Evolutionary conservation across 352 stramenopile species (phyloP).

Genomic region (Globisporangium echinulatum): DNA sequence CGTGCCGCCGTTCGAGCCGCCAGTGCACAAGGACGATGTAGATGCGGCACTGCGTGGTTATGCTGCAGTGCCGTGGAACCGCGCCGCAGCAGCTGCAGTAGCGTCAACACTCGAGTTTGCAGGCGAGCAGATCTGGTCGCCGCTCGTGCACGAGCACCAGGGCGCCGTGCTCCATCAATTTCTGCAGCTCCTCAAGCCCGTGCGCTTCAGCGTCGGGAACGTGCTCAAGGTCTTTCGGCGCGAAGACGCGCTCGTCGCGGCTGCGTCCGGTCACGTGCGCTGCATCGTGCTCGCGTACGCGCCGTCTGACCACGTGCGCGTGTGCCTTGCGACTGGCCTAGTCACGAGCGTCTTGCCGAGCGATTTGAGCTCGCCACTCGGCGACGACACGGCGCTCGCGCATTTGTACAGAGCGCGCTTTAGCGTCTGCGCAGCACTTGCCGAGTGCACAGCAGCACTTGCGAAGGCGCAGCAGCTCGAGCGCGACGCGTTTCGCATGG

Average conservation of each 20-base stretch:
- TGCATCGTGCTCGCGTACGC: conserved; percentile 53
- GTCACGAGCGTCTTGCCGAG: conserved; percentile 39
- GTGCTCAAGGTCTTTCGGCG: conserved; percentile 55
- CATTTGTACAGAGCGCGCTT: conserved; percentile 64
- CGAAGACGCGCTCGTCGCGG: not conserved
- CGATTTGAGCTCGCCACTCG: conserved; percentile 56
- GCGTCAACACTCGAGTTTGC: no score
- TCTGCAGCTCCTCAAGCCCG: conserved; percentile 37
- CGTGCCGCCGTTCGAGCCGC: conserved; percentile 29
- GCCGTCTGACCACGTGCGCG: conserved; percentile 31
- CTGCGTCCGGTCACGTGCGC: conserved; percentile 47
- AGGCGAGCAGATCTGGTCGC: conserved; percentile 58
- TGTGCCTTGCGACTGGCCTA: conserved; percentile 58
- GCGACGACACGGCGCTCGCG: conserved; percentile 63
- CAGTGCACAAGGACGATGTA: not conserved
- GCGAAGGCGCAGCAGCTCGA: conserved; percentile 40
- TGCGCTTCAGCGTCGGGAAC: conserved; percentile 64
- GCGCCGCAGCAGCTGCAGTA: not conserved
- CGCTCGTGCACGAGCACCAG: conserved; percentile 37
- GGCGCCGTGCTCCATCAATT: conserved; percentile 45
- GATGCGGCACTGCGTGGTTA: no score
- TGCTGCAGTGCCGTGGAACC: conserved; percentile 12
- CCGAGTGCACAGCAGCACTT: conserved; percentile 45
- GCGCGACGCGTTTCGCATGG: conserved; percentile 51
- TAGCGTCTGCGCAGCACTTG: conserved; percentile 60